Base-by-base conservation (phyloP, 176 grass and related monocot genomes). In the Zoysia japonica region DNA sequence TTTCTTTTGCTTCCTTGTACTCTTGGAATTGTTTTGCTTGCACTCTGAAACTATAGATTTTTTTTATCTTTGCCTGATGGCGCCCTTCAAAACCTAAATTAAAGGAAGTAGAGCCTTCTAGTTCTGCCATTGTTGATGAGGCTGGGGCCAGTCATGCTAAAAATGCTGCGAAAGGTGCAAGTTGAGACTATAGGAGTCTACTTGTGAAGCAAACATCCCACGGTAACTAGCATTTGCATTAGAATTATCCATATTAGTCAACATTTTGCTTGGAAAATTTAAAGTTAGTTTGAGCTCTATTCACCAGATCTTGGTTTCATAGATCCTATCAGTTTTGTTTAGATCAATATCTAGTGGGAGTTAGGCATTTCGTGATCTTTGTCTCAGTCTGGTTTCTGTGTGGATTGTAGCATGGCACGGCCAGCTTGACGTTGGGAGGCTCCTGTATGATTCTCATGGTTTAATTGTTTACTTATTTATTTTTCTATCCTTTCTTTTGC, bases 1-100 rank as follows among this genome's bases (percentile, higher is more conserved):
- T 62, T 62, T 53, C 11, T 36, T 28, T 37, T 10, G 11, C 55
- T 65, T 50, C 0, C 19, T 69, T 36, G 11, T 57, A 14, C 41
- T 65, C 67, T 67, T 48, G 16, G 11, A 84, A 51, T 85, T 17
- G 47, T 56, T 48, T 64, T 64, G 20, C 41, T 73, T 79, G 62
- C 39, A 79, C 54, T 57, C 79, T 67, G 65, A 71, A 72, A 79
- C 1, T 76, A 19, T n/a, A 66, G 15, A n/a, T n/a, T n/a, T n/a
- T n/a, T n/a, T n/a, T n/a, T n/a, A n/a, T 91, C 90, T 79, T 89
- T 99, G 74, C 92, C 84, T 43, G 84, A 99, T 79, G 92, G 95
- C 83, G 74, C 71, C 12, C 77, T 74, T 78, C 64, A 67, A 91
- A 86, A 83, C 72, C 79, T 67, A 79, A 91, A 71, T 83, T 44